Percentiles rank a stretch among this genome's conserved stretches.
Evolutionary conservation across 176 grass and related monocot genomes (phyloP).

Genomic region (Avena eriantha): DNA sequence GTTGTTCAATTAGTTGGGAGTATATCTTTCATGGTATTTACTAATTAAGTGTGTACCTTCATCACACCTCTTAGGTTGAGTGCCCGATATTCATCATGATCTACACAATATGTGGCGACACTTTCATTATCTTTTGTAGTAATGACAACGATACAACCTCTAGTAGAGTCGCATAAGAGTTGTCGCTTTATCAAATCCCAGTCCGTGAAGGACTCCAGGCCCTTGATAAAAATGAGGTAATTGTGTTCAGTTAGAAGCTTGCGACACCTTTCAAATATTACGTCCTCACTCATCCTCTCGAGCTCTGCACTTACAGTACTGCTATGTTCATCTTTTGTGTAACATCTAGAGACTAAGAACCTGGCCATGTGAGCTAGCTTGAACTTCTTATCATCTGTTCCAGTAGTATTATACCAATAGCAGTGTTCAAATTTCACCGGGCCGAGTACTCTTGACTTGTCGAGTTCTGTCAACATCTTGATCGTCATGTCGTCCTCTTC

Average conservation of each 20-base stretch:
- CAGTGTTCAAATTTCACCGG: not conserved
- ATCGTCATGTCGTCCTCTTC: too few relatives aligned
- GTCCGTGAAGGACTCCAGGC: not conserved
- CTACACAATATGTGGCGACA: not conserved
- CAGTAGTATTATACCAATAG: not conserved
- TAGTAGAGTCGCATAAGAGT: not conserved
- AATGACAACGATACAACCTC: not conserved
- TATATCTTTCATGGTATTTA: not conserved
- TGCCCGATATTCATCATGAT: not conserved
- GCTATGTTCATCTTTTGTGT: not conserved
- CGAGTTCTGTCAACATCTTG: too few relatives aligned
- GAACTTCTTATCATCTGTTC: not conserved
- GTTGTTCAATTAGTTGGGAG: not conserved
- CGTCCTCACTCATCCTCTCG: not conserved
- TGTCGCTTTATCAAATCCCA: not conserved
- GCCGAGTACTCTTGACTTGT: not conserved
- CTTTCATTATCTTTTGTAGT: not conserved
- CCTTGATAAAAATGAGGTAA: not conserved
- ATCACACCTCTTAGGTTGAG: not conserved
- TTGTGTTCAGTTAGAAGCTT: not conserved
- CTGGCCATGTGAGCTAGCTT: not conserved
- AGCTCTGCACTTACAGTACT: not conserved
- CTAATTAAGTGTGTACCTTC: not conserved
- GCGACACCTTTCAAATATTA: not conserved
- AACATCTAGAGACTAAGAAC: not conserved